phyloP scores from a whole-genome alignment of 1,139 yeast genomes.

The Spathaspora sp. region DNA sequence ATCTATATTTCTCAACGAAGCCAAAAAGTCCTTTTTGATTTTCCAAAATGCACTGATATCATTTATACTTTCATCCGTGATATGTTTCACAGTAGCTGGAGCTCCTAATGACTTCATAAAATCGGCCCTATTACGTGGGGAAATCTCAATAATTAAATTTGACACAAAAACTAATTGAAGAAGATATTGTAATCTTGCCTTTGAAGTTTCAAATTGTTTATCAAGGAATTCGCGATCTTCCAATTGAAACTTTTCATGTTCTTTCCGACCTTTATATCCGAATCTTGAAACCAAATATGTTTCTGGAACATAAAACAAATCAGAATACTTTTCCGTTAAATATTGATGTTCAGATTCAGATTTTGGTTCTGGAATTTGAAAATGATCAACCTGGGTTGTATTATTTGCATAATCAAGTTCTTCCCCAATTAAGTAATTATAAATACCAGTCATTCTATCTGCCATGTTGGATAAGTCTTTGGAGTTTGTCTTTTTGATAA shows the following conservation, averaged over 20 bases:
- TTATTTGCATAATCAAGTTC: constrained; percentile 21
- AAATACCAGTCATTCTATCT: constrained; percentile 27
- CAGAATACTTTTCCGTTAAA: constrained; percentile 22
- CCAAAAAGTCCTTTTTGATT: constrained; percentile 29
- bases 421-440: constrained; percentile 29
- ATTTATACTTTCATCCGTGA: constrained; percentile 34
- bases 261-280: constrained; percentile 17
- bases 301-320: constrained; percentile 35
- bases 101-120: constrained; percentile 26
- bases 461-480: constrained; percentile 22
- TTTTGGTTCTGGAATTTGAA: constrained; percentile 15
- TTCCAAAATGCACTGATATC: constrained; percentile 25
- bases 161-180: constrained; percentile 34
- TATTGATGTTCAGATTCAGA: constrained; percentile 19
- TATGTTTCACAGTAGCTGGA: constrained; percentile 33
- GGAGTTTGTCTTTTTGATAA: constrained; percentile 23
- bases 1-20: constrained; percentile 24
- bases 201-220: constrained; percentile 26
- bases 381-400: constrained; percentile 19
- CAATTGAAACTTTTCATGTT: constrained; percentile 13
- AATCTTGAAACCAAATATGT: constrained; percentile 35
- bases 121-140: constrained; percentile 21
- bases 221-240: constrained; percentile 29
- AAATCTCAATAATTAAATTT: constrained; percentile 31
- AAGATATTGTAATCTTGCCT: constrained; percentile 29